Evolutionary conservation across 306 rosid species (phyloP), one percentile per base, ranked within the genome.

Genomic region (Begonia peltatifolia): DNA sequence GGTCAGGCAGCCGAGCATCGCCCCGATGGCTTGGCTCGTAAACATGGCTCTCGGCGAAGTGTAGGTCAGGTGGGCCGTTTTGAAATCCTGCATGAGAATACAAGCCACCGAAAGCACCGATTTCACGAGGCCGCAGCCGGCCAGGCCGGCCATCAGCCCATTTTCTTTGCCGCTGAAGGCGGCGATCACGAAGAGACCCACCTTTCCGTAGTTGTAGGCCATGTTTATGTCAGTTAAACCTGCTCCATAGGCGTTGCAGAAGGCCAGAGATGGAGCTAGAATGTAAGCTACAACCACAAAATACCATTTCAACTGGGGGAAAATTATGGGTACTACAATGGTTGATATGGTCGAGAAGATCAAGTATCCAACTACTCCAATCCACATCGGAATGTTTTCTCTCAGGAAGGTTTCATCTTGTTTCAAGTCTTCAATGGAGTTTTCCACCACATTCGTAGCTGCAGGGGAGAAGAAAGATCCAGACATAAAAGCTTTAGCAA

Each of bases 1-100:
- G 5, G 68, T 48, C 2, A 85, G 6, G 20, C 99, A 90, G 4
- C 99, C 99, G 22, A 86, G 16, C 1, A 79, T 79, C 6, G 81
- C 81, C 57, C 95, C 97, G 3, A 86, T 63, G 16, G 65, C 81
- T 68, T 90, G 97, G 79, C 79, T 72, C 11, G 72, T 23, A 58
- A 90, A 90, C 95, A 90, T 90, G n/a, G 92, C 92, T 46, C 82
- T 81, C 1, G 97, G 95, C 16, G 95, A 90, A 18, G 95, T 80
- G 25, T 12, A 55, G 6, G 97, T 90, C 54, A 81, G 71, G 55
- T 85, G 94, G 14, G 87, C 97, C 11, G 97, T 90, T 58, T 85
- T 80, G 63, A 90, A 84, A 63, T 90, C 94, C 42, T 90, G 97
- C 95, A 83, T 90, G 43, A 90, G 79, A 76, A 61, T 79, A 61